Conservation (phyloP, 2,329 filamentous ascomycete species). For the Phoma herbarum region DNA sequence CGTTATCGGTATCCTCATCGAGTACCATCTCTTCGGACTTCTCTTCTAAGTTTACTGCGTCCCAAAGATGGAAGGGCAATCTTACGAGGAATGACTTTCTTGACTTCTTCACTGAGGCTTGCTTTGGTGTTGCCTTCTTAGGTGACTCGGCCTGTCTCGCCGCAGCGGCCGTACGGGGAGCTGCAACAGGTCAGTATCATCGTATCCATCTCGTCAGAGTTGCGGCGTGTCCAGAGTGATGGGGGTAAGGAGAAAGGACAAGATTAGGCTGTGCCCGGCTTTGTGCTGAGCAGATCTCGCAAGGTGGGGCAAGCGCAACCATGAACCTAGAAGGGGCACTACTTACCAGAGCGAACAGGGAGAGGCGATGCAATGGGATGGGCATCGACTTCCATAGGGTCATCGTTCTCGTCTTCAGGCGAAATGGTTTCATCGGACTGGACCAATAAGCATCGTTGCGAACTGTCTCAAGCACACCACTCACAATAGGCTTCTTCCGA, state of each 20-base stretch:
- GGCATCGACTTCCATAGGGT: conserved; percentile 33
- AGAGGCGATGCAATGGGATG: conserved; percentile 30
- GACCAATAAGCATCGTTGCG: conserved; percentile 2
- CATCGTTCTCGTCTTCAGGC: conserved; percentile 43
- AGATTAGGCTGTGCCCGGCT: background rate
- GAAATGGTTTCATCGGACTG: conserved; percentile 43
- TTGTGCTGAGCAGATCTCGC: conserved; percentile 1
- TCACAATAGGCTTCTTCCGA: conserved; percentile 45
- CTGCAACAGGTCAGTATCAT: conserved; percentile 17
- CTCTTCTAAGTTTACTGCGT: conserved; percentile 11
- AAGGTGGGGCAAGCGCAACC: conserved; percentile 6
- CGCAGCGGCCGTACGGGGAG: conserved; percentile 18
- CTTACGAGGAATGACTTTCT: conserved; percentile 39
- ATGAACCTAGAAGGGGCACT: conserved; percentile 9
- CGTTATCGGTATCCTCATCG: conserved; percentile 24
- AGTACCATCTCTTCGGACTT: conserved; percentile 34
- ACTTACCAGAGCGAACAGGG: conserved; percentile 42
- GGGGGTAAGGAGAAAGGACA: background rate
- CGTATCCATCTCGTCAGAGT: background rate
- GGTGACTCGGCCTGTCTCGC: conserved; percentile 24
- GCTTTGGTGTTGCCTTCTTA: conserved; percentile 37
- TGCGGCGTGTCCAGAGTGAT: background rate
- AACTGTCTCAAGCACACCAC: conserved; percentile 14
- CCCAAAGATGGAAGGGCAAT: conserved; percentile 12
- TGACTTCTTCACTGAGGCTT: conserved; percentile 31